A percentile compares a stretch with the other conserved stretches of the same genome.
Conservation (phyloP, 2,329 filamentous ascomycete genomes). For the Atkinsonella texensis region DNA sequence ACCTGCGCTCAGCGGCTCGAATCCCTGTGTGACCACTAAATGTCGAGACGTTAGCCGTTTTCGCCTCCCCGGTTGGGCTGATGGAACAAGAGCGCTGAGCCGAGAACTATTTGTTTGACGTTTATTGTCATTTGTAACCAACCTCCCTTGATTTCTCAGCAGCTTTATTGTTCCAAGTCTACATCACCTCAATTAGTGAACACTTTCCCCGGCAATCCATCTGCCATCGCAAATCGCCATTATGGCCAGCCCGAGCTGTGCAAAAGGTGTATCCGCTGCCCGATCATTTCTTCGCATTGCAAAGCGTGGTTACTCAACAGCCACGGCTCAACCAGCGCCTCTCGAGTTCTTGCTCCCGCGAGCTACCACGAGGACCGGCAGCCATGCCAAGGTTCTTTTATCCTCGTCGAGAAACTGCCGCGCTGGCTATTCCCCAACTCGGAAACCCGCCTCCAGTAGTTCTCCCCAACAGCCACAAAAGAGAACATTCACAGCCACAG, state of each 20-base stretch:
- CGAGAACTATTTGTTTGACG: not conserved
- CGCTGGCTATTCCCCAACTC: not conserved
- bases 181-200: slow-evolving; percentile 1
- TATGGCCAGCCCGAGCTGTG: slow-evolving; percentile 24
- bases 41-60: not conserved
- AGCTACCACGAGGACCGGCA: slow-evolving; percentile 5
- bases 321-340: slow-evolving; percentile 14
- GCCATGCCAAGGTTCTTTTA: not conserved
- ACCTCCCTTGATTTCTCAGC: slow-evolving; percentile 6
- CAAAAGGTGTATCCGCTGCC: slow-evolving; percentile 25
- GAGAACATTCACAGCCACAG: slow-evolving; percentile 26
- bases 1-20: no score
- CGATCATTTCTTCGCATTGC: slow-evolving; percentile 30
- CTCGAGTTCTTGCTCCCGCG: slow-evolving; percentile 30
- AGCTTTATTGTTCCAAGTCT: not conserved
- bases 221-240: not conserved
- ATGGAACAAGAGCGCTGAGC: not conserved
- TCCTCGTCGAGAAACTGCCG: not conserved
- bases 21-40: not conserved
- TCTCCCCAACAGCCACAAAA: slow-evolving; percentile 1
- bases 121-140: no score
- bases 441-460: not conserved
- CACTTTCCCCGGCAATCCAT: not conserved
- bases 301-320: slow-evolving; percentile 20
- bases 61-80: not conserved